These are phyloP conservation scores for Perilla frutescens DNA, from an alignment of 257 asterid genomes.

Conservation along the genomic window DNA sequence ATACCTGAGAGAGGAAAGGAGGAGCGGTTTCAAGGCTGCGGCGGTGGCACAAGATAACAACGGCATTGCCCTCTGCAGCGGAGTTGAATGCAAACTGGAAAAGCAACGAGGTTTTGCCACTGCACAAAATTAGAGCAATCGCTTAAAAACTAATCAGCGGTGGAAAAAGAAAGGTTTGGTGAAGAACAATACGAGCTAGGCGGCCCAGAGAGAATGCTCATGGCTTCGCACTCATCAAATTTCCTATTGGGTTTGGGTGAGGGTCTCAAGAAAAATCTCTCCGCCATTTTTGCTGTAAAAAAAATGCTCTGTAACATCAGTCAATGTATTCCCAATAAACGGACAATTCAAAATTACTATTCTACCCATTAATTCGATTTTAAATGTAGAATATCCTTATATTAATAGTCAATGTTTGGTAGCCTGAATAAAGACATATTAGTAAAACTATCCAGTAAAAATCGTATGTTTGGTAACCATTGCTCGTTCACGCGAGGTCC, in stretches of 20 bases:
- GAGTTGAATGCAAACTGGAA: conserved; percentile 85
- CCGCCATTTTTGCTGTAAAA: conserved; percentile 54
- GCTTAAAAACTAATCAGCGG: background rate
- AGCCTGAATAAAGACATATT: no score
- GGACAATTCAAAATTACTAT: no score
- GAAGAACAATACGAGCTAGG: conserved; percentile 55
- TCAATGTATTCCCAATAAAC: no score
- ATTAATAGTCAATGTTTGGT: no score
- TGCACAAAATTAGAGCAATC: conserved; percentile 39
- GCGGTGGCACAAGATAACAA: conserved; percentile 75
- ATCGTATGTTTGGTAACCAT: no score
- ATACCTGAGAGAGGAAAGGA: conserved; percentile 84
- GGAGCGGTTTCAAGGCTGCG: conserved; percentile 61
- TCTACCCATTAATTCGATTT: no score
- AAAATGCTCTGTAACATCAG: background rate
- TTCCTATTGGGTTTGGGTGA: conserved; percentile 14
- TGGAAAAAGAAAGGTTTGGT: background rate
- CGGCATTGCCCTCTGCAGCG: conserved; percentile 48
- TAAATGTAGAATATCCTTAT: no score
- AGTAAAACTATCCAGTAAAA: no score
- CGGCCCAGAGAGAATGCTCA: conserved; percentile 67
- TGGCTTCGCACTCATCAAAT: conserved; percentile 31
- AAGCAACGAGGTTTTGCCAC: conserved; percentile 90
- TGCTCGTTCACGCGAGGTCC: no score
- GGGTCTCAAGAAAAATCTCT: conserved; percentile 54